phyloP scores from a whole-genome alignment of 148 eudicot genomes.

The Rhododendron molle region DNA sequence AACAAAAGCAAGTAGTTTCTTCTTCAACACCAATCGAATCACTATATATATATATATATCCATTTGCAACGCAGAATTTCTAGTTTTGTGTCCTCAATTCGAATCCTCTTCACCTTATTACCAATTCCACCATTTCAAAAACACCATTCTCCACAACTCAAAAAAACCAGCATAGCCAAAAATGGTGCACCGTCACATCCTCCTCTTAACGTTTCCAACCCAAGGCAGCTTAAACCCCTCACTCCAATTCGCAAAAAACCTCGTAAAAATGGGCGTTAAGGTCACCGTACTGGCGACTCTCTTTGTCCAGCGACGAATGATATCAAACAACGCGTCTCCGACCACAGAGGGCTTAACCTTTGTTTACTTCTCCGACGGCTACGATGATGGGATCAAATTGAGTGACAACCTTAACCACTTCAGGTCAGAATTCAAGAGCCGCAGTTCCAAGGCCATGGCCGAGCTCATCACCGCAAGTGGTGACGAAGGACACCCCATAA shows the following conservation, averaged over 20 bases:
- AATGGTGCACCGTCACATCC: constrained; percentile 21
- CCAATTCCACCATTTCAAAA: background rate
- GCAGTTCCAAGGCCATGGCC: constrained; percentile 12
- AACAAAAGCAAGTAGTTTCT: background rate
- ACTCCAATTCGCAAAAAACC: constrained; percentile 42
- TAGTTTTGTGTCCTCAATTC: background rate
- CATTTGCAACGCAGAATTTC: background rate
- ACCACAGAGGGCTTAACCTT: constrained; percentile 15
- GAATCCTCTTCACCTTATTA: background rate
- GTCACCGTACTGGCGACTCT: constrained; percentile 36
- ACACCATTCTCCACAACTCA: background rate
- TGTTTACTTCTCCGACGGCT: constrained; percentile 32
- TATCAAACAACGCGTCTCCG: constrained; percentile 1
- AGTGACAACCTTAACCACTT: background rate
- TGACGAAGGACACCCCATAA: constrained; percentile 19
- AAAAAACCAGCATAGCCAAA: background rate
- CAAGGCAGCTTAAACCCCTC: constrained; percentile 55
- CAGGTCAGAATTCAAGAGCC: constrained; percentile 17
- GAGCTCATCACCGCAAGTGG: constrained; percentile 9
- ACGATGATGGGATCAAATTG: constrained; percentile 23
- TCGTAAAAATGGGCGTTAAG: constrained; percentile 18
- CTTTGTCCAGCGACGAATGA: constrained; percentile 12
- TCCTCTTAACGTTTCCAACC: constrained; percentile 19
- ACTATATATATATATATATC: no score
- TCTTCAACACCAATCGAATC: background rate